Conservation (phyloP, 2,329 filamentous ascomycete genomes). For the Xylariaceae sp. region DNA sequence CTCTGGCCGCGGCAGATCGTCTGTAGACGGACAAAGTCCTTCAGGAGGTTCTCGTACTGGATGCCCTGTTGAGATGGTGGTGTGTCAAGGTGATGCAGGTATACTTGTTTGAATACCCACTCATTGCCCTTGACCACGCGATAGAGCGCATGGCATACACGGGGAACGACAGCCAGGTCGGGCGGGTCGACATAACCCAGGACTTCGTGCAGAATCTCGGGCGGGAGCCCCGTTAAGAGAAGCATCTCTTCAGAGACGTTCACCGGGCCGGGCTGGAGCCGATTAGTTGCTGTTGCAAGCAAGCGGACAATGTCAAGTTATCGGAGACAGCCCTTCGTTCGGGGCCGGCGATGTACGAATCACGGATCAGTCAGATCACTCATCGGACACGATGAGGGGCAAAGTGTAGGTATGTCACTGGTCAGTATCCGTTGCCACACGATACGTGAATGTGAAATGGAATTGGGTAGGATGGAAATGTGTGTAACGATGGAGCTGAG, state of each 20-base stretch:
- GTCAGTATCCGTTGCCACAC: too few relatives aligned
- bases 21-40: slow-evolving; percentile 41
- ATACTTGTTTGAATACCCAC: slow-evolving; percentile 59
- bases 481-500: too few relatives aligned
- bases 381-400: too few relatives aligned
- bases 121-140: slow-evolving; percentile 54
- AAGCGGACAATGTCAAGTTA: too few relatives aligned
- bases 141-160: slow-evolving; percentile 50
- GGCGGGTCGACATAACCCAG: slow-evolving; percentile 51
- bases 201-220: slow-evolving; percentile 62
- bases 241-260: slow-evolving; percentile 20
- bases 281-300: too few relatives aligned
- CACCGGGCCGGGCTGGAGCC: not conserved
- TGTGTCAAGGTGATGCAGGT: slow-evolving; percentile 52
- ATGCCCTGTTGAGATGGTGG: slow-evolving; percentile 23
- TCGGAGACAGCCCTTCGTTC: too few relatives aligned
- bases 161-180: slow-evolving; percentile 51
- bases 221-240: slow-evolving; percentile 46
- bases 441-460: too few relatives aligned
- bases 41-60: slow-evolving; percentile 41
- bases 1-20: slow-evolving; percentile 36
- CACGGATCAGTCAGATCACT: too few relatives aligned
- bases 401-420: too few relatives aligned
- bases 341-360: too few relatives aligned
- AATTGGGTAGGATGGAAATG: too few relatives aligned